Evolutionary conservation across 495 filamentous ascomycete genomes (phyloP).

Genomic region (Talaromyces nanjingensis): DNA sequence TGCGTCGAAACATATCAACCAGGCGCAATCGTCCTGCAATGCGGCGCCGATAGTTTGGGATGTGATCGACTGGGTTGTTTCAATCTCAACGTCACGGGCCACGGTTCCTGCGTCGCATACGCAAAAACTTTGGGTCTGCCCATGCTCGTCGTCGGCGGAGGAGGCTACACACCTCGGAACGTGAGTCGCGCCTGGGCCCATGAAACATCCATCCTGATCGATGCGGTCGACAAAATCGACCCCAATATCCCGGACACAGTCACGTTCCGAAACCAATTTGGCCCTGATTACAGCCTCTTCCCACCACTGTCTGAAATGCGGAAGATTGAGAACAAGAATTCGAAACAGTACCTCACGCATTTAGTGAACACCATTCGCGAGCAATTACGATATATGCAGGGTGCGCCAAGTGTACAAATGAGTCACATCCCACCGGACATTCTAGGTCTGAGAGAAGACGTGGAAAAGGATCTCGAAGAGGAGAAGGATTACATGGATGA

Average conservation of each 20-base stretch:
- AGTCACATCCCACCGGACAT: conserved; percentile 74
- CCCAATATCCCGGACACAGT: conserved; percentile 64
- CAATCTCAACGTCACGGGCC: conserved; percentile 90
- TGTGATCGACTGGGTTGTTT: conserved; percentile 91
- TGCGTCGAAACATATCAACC: conserved; percentile 73
- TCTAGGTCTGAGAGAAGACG: conserved; percentile 63
- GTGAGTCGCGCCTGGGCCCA: conserved; percentile 94
- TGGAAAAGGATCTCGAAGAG: conserved; percentile 71
- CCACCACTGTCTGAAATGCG: conserved; percentile 65
- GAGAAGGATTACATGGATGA: conserved; percentile 57
- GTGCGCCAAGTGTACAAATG: conserved; percentile 83
- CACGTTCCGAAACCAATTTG: conserved; percentile 74
- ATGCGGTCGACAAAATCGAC: conserved; percentile 62
- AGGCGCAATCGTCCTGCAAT: conserved; percentile 87
- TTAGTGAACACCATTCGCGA: conserved; percentile 70
- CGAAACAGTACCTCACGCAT: conserved; percentile 63
- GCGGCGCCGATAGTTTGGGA: conserved; percentile 90
- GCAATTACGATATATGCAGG: conserved; percentile 77
- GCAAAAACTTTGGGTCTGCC: conserved; percentile 73
- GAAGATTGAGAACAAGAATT: conserved; percentile 71
- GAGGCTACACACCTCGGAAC: conserved; percentile 96
- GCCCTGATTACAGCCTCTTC: conserved; percentile 70
- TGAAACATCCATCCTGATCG: conserved; percentile 87
- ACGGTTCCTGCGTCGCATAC: conserved; percentile 84
- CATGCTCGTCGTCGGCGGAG: conserved; percentile 84